A percentile compares a stretch with the other conserved stretches of the same genome.
Conservation (phyloP, 306 rosid species). For the Vachellia pachyceras region DNA sequence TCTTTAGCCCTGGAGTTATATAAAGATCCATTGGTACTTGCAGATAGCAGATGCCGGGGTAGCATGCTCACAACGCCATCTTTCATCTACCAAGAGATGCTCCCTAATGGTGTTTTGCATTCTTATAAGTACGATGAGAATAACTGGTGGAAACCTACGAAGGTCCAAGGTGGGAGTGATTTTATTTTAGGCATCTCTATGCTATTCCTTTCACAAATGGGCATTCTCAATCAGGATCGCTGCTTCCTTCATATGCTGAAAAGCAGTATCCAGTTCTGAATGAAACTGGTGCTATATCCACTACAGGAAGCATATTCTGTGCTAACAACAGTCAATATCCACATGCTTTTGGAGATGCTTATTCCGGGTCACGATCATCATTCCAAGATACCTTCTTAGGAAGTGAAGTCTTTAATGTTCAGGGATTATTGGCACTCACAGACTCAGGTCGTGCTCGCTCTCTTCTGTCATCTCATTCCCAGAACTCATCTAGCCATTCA, state of each 20-base stretch:
- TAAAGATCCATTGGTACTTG: constrained; percentile 31
- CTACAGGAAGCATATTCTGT: constrained; percentile 51
- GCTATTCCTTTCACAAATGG: constrained; percentile 54
- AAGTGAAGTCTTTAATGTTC: constrained; percentile 63
- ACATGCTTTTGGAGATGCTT: constrained; percentile 36
- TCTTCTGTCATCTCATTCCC: constrained; percentile 95
- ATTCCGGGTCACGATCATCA: constrained; percentile 49
- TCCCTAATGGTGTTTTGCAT: constrained; percentile 53
- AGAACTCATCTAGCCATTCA: constrained; percentile 63
- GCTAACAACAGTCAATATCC: constrained; percentile 50
- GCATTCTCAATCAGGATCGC: constrained; percentile 50
- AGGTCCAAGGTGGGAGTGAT: constrained; percentile 55
- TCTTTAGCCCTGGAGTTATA: constrained; percentile 11
- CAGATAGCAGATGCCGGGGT: constrained; percentile 64
- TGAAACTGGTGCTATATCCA: constrained; percentile 48
- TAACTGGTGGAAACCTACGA: constrained; percentile 55
- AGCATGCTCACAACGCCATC: constrained; percentile 55
- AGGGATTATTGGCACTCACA: constrained; percentile 58
- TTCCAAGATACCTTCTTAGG: constrained; percentile 55
- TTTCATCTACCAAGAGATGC: constrained; percentile 78
- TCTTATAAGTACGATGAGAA: constrained; percentile 53
- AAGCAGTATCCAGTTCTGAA: constrained; percentile 56
- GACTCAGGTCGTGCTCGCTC: constrained; percentile 90
- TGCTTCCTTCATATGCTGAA: constrained; percentile 45
- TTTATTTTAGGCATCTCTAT: constrained; percentile 50